phyloP scores from a whole-genome alignment of 371 early-diverging fungal species.

The Mucor lusitanicus region DNA sequence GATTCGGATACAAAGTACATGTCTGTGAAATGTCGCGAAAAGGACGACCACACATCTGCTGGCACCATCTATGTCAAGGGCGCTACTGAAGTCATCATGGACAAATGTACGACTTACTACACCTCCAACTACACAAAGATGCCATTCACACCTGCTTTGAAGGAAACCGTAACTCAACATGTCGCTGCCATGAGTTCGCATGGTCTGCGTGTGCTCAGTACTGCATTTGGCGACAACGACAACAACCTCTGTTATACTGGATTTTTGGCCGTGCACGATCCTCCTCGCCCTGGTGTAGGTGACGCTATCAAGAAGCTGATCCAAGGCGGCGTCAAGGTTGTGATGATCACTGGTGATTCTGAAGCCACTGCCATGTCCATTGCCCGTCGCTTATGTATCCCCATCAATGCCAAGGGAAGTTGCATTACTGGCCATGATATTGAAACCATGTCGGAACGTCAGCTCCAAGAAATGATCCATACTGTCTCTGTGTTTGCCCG shows the following conservation, averaged over 20 bases:
- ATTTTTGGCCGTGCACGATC: slow-evolving; percentile 85
- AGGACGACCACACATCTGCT: slow-evolving; percentile 27
- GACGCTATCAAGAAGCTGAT: slow-evolving; percentile 64
- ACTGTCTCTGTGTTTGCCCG: slow-evolving; percentile 83
- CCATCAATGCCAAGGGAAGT: slow-evolving; percentile 52
- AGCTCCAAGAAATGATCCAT: slow-evolving; percentile 61
- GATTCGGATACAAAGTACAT: slow-evolving; percentile 92
- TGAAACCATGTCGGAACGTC: slow-evolving; percentile 66
- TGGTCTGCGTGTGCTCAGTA: slow-evolving; percentile 88
- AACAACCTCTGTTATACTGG: slow-evolving; percentile 74
- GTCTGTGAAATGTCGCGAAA: slow-evolving; percentile 65
- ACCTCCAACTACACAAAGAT: slow-evolving; percentile 40
- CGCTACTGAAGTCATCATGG: slow-evolving; percentile 72
- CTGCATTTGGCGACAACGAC: slow-evolving; percentile 71
- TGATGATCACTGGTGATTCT: slow-evolving; percentile 93
- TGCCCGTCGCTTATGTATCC: slow-evolving; percentile 76
- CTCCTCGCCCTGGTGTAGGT: slow-evolving; percentile 75
- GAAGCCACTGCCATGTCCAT: slow-evolving; percentile 82
- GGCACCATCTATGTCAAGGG: slow-evolving; percentile 69
- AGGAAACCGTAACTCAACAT: slow-evolving; percentile 54
- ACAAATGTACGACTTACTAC: slow-evolving; percentile 65
- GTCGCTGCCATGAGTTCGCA: slow-evolving; percentile 72
- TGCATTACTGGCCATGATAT: slow-evolving; percentile 76
- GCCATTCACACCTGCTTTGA: slow-evolving; percentile 50
- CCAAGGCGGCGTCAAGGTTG: slow-evolving; percentile 78